Evolutionary conservation across 2,329 filamentous ascomycete species (phyloP).

Genomic region (Cyanodermella asteris): DNA sequence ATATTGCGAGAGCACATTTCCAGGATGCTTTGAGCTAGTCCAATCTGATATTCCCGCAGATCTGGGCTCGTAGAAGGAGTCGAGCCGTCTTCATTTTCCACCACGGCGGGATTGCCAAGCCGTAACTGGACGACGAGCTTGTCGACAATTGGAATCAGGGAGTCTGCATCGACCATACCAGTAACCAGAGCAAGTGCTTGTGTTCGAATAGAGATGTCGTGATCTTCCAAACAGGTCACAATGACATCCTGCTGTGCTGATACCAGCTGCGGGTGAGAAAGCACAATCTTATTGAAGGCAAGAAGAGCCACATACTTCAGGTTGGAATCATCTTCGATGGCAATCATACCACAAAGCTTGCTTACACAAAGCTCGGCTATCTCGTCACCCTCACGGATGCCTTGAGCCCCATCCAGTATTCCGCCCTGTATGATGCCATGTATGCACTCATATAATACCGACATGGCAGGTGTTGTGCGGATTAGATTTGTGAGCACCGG

Average conservation of each 20-base stretch:
- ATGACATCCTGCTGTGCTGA: slow-evolving; percentile 91
- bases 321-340: slow-evolving; percentile 83
- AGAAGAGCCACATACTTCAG: slow-evolving; percentile 92
- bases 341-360: slow-evolving; percentile 84
- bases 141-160: slow-evolving; percentile 62
- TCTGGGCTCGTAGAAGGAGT: no score
- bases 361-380: slow-evolving; percentile 80
- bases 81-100: not conserved
- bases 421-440: slow-evolving; percentile 96
- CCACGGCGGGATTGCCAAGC: slow-evolving; percentile 22
- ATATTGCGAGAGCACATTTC: slow-evolving; percentile 80
- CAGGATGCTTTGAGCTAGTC: slow-evolving; percentile 63
- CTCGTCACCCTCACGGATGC: slow-evolving; percentile 64
- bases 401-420: slow-evolving; percentile 65
- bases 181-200: slow-evolving; percentile 80
- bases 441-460: slow-evolving; percentile 93
- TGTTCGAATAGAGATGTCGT: slow-evolving; percentile 86
- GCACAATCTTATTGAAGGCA: slow-evolving; percentile 85
- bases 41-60: slow-evolving; percentile 64
- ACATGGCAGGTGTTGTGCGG: slow-evolving; percentile 89
- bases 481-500: slow-evolving; percentile 85
- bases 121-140: slow-evolving; percentile 72
- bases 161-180: slow-evolving; percentile 81
- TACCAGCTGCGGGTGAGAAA: slow-evolving; percentile 71
- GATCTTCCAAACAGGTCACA: slow-evolving; percentile 82